These are phyloP conservation scores for Pythium grandisporangium DNA, from an alignment of 352 stramenopile genomes.

Conservation along the genomic window DNA sequence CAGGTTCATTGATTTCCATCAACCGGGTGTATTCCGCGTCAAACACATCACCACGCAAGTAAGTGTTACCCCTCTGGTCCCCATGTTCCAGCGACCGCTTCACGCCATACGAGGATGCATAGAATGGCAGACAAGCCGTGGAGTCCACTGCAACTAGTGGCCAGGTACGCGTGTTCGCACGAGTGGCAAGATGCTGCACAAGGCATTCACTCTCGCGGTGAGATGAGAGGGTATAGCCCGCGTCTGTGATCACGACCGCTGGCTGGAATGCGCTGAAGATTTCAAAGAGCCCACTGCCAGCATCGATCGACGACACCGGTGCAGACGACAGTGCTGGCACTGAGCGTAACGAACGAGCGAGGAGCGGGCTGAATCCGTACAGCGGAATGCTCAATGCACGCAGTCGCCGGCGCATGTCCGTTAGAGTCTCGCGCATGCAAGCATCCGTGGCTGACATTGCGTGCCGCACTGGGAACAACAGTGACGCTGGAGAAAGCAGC, in stretches of 20 bases:
- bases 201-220: constrained; percentile 9
- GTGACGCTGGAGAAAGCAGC: constrained; percentile 29
- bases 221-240: constrained; percentile 9
- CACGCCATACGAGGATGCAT: constrained; percentile 26
- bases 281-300: constrained; percentile 3
- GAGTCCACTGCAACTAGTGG: constrained; percentile 53
- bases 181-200: constrained; percentile 11
- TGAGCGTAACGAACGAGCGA: constrained; percentile 16
- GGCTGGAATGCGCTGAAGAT: constrained; percentile 7
- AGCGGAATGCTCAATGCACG: constrained; percentile 28
- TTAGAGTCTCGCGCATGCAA: constrained; percentile 36
- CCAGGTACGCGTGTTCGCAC: constrained; percentile 32
- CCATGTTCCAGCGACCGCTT: constrained; percentile 26
- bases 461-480: constrained; percentile 49
- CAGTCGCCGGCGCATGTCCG: constrained; percentile 39
- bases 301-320: constrained; percentile 2
- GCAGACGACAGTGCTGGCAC: too few species aligned
- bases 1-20: constrained; percentile 24
- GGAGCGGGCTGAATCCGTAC: constrained; percentile 24
- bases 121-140: constrained; percentile 30
- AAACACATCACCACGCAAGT: too few species aligned
- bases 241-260: constrained; percentile 9
- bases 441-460: constrained; percentile 42
- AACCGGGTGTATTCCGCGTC: too few species aligned
- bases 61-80: too few species aligned